phyloP scores from a whole-genome alignment of 495 filamentous ascomycete species.

The Xylaria castorea region DNA sequence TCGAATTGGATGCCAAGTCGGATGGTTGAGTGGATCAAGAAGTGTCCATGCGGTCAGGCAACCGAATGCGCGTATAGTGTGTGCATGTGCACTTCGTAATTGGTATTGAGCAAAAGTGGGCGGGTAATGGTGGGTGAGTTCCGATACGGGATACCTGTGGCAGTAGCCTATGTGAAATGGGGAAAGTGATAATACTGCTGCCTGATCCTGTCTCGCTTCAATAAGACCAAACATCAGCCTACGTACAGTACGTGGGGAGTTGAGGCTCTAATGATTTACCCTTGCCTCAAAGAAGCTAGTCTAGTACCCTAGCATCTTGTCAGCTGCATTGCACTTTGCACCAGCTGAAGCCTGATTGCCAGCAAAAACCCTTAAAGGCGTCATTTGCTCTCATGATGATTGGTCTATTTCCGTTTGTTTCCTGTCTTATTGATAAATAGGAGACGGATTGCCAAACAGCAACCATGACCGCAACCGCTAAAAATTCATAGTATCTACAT shows the following conservation, averaged over 20 bases:
- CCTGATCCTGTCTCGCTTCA: conserved; percentile 18
- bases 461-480: background rate
- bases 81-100: no score
- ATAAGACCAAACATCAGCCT: background rate
- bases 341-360: background rate
- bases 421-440: no score
- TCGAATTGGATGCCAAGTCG: background rate
- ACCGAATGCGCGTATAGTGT: background rate
- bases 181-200: conserved; percentile 15
- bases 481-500: background rate
- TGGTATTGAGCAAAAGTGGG: no score
- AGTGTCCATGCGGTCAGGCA: background rate
- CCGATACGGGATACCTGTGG: background rate
- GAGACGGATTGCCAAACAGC: background rate
- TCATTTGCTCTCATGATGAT: background rate
- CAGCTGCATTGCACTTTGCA: background rate
- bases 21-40: conserved; percentile 8
- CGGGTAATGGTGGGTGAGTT: background rate
- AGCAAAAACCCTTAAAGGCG: no score
- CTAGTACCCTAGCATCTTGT: background rate
- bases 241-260: background rate
- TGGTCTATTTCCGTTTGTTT: background rate
- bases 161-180: background rate
- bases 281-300: background rate
- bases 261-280: background rate